Evolutionary conservation across 2,329 filamentous ascomycete species (phyloP), one percentile per base, ranked within the genome.

Genomic region (Nothopassalora personata): DNA sequence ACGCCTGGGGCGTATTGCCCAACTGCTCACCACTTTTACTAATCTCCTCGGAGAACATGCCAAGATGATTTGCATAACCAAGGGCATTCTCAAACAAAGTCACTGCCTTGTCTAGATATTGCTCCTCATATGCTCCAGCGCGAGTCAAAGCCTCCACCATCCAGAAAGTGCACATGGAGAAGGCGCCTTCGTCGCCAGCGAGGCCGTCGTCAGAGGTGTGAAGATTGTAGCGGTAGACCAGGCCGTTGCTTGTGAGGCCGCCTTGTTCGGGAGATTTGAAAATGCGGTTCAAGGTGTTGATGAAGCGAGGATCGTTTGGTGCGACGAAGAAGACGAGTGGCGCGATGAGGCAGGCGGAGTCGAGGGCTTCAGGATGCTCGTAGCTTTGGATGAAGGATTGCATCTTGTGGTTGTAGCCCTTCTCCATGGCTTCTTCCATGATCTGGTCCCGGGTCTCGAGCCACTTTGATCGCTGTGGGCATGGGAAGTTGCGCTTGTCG

Each of bases 251-350:
- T 6, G 87, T 91, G 53, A 92, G 74, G 0, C 89, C 89, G 28
- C 88, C 88, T 71, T 88, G 88, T 63, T 91, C 88, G 0, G 87
- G 87, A 11, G 86, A 81, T 53, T 86, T 78, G 28, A 92, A 80
- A 66, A 92, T 91, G 34, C 81, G 80, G 63, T 91, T 85, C 60
- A 92, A 80, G 0, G 88, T 92, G 65, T 81, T 85, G 47, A 86
- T 75, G 72, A 92, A 91, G 5, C 88, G 81, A 0, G 88, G 88
- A 70, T 91, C 88, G 66, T 89, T 90, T 1, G 89, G 88, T 4
- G 87, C 80, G 60, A 91, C 86, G 76, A 91, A 91, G 73, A 91
- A 91, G 28, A 92, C 88, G 18, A 91, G 80, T 0, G 89, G 89
- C 0, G 88, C 88, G 62, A 91, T 90, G 45, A 91, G 77, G 53